A percentile compares a stretch with the other conserved stretches of the same genome.
phyloP scores from a whole-genome alignment of 2,329 filamentous ascomycete genomes.

The Neurospora sp. region DNA sequence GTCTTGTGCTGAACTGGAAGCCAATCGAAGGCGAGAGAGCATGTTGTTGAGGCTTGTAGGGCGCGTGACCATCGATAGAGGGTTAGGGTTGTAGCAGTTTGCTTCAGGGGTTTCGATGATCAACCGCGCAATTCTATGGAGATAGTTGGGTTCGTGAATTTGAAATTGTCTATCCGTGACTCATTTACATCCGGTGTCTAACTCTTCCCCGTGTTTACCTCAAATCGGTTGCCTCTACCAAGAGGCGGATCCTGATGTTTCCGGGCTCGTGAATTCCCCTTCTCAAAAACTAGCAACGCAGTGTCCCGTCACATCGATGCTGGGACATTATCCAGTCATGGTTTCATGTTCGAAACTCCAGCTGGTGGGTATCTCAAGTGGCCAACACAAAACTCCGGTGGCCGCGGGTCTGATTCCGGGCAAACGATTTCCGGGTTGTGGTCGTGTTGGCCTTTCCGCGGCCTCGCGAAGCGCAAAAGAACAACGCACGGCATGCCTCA shows the following conservation, averaged over 20 bases:
- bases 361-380: neutral
- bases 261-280: neutral
- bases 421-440: neutral
- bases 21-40: slow-evolving; percentile 18
- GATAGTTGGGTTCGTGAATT: neutral
- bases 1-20: slow-evolving; percentile 13
- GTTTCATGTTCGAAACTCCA: neutral
- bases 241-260: neutral
- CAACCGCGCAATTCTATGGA: neutral
- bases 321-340: neutral
- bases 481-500: neutral
- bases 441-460: neutral
- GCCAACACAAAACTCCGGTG: neutral
- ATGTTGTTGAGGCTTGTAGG: neutral
- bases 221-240: neutral
- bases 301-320: neutral
- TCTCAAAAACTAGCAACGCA: neutral
- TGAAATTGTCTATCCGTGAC: neutral
- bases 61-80: neutral
- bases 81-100: neutral
- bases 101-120: neutral
- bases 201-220: neutral
- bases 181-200: neutral
- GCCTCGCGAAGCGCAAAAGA: neutral
- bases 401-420: neutral